A percentile compares a stretch with the other conserved stretches of the same genome.
phyloP scores from a whole-genome alignment of 1,284 basidiomycete genomes.

The Caloboletus firmus region DNA sequence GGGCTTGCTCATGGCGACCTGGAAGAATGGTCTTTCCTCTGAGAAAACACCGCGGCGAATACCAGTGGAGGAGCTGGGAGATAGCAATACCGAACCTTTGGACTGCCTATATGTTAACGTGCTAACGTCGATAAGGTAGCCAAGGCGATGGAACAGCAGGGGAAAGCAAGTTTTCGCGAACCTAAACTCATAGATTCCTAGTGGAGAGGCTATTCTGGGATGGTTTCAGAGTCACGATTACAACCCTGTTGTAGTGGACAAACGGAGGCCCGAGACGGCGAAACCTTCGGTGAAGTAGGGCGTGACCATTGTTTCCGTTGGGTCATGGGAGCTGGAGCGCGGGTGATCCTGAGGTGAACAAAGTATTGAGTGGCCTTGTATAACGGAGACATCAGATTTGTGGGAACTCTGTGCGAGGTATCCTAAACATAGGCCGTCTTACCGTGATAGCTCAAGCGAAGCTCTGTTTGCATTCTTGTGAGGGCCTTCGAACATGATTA shows the following conservation, averaged over 20 bases:
- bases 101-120: background rate
- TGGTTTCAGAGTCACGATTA: background rate
- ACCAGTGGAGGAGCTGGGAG: background rate
- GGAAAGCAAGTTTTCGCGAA: background rate
- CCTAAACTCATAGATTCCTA: background rate
- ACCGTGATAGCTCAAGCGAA: background rate
- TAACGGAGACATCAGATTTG: background rate
- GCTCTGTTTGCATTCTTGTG: background rate
- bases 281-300: background rate
- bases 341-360: conserved; percentile 5
- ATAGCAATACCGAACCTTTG: background rate
- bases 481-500: background rate
- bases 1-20: background rate
- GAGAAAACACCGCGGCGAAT: background rate
- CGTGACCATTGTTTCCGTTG: conserved; percentile 1
- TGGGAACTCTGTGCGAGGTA: conserved; percentile 2
- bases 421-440: conserved; percentile 12
- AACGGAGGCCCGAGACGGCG: background rate
- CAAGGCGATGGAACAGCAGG: background rate
- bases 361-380: background rate
- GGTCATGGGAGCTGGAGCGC: background rate
- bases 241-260: background rate
- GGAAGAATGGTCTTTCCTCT: background rate
- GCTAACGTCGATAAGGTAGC: background rate
- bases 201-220: conserved; percentile 1